Evolutionary conservation across 768 basidiomycete genomes (phyloP), one percentile per base, ranked within the genome.

Genomic region (Tulasnella sp.): DNA sequence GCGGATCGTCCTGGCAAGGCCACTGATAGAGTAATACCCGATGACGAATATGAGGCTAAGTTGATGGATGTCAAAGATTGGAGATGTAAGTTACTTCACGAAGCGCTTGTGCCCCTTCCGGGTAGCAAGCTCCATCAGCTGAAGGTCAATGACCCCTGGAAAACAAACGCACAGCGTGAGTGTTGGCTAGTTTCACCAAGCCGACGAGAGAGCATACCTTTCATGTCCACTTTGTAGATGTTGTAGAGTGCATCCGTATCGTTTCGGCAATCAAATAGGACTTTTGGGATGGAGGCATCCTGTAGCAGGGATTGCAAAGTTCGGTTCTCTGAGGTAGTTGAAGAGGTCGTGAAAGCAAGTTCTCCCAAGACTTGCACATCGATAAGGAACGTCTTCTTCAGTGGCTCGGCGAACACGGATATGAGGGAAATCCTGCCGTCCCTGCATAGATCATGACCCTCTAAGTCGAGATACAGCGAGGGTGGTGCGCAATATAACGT

Each of bases 201-300:
- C 5, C 17, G 15, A 2, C n/a, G 15, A 10, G 15, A 27, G 8
- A 13, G n/a, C 58, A 21, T 19, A 60, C 49, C 47, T n/a, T 7
- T 43, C 61, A 63, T 63, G 19, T 61, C 62, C 17, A 63, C 47
- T 17, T 52, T n/a, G 45, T 60, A 63, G 19, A 63, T n/a, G 60
- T 63, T 63, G 51, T 62, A 63, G n/a, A 63, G 42, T 24, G 61
- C 61, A 49, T 63, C 61, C 30, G 26, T 24, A 44, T 63, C 61
- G 42, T 63, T 63, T 4, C 61, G 61, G 30, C 62, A 61, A 23
- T 63, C 61, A 48, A 63, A 63, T 30, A 63, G 51, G 41, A 61
- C 45, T 32, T 63, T 63, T 2, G 56, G 47, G 29, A 63, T 52
- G 7, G 17, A n/a, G 2, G 27, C 26, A 38, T 61, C 62, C 34